A percentile compares a stretch with the other conserved stretches of the same genome.
Conservation (phyloP, 2,329 filamentous ascomycete genomes). For the Ceratocystis smalleyi region DNA sequence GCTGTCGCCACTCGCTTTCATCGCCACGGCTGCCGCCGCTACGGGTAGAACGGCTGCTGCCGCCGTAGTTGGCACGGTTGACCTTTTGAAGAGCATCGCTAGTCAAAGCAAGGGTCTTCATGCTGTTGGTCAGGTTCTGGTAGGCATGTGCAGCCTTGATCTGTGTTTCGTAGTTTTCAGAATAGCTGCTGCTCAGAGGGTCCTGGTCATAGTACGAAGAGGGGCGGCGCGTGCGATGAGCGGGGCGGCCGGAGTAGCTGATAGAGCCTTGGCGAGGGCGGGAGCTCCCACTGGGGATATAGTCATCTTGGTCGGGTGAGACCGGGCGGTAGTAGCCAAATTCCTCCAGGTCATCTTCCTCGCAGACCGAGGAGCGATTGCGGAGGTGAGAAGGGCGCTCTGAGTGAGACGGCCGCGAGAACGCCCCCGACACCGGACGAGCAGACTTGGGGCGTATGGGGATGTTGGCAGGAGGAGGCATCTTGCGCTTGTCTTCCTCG, state of each 20-base stretch:
- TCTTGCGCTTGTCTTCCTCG: conserved; percentile 15
- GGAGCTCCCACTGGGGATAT: conserved; percentile 5
- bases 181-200: neutral
- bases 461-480: conserved; percentile 3
- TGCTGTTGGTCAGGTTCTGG: conserved; percentile 18
- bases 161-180: conserved; percentile 25
- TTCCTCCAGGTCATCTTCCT: conserved; percentile 9
- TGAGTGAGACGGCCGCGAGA: conserved; percentile 3
- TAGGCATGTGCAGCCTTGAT: conserved; percentile 31
- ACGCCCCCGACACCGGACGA: conserved; percentile 11
- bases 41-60: conserved; percentile 40
- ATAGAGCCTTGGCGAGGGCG: conserved; percentile 12
- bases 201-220: conserved; percentile 12
- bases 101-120: conserved; percentile 24
- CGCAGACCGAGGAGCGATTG: conserved; percentile 6
- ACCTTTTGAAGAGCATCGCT: conserved; percentile 39
- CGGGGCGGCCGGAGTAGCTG: neutral
- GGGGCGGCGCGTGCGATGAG: neutral
- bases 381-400: conserved; percentile 12
- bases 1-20: conserved; percentile 43
- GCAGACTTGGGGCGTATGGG: conserved; percentile 14
- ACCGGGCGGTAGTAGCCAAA: neutral
- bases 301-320: conserved; percentile 10
- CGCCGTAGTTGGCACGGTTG: conserved; percentile 30
- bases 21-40: conserved; percentile 43